phyloP scores from a whole-genome alignment of 1,284 basidiomycete species.

The Ceratobasidium sp. region DNA sequence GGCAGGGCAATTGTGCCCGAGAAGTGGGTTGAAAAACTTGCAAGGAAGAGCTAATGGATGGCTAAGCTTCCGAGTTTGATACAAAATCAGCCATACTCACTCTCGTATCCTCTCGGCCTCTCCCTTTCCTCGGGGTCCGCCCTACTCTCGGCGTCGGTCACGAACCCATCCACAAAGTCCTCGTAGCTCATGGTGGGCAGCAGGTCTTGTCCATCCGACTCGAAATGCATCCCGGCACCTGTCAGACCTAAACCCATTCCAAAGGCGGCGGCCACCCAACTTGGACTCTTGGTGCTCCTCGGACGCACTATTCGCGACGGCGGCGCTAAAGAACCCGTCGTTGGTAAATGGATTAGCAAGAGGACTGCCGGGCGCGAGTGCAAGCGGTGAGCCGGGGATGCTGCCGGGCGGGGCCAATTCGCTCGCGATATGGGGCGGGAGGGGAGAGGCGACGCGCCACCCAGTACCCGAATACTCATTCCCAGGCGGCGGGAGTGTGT shows the following conservation, averaged over 20 bases:
- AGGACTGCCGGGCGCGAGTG: constrained; percentile 36
- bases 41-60: constrained; percentile 13
- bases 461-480: constrained; percentile 38
- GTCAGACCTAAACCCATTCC: constrained; percentile 27
- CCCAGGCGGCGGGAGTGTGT: constrained; percentile 32
- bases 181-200: constrained; percentile 32
- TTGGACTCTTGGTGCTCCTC: neutral
- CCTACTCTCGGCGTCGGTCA: constrained; percentile 25
- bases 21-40: constrained; percentile 41
- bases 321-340: constrained; percentile 29
- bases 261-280: no score
- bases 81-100: neutral
- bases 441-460: constrained; percentile 40
- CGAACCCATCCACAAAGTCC: constrained; percentile 39
- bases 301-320: neutral
- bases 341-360: constrained; percentile 31
- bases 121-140: constrained; percentile 32
- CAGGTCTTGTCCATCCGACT: constrained; percentile 32
- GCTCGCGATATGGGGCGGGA: constrained; percentile 34
- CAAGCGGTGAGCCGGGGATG: constrained; percentile 27
- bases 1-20: constrained; percentile 30
- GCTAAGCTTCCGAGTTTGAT: neutral
- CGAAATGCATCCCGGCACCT: constrained; percentile 24
- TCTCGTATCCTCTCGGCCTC: constrained; percentile 38
- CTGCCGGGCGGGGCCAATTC: constrained; percentile 16